Percentiles rank a stretch among this genome's conserved stretches.
Conservation (phyloP, 1,284 basidiomycete genomes). For the Inonotus hispidus region DNA sequence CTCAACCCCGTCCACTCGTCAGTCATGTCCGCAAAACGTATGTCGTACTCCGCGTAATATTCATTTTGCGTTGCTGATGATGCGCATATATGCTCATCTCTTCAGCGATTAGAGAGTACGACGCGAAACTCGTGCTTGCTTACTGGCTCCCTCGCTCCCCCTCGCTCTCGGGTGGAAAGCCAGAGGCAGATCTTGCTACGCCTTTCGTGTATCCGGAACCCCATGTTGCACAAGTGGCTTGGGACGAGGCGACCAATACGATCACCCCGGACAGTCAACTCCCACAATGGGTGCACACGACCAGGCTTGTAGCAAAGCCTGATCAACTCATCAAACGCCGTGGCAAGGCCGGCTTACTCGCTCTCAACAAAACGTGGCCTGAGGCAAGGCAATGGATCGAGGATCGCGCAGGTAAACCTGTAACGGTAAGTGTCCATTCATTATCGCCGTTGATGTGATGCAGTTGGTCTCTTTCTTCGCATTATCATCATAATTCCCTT, state of each 20-base stretch:
- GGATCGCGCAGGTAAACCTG: conserved; percentile 88
- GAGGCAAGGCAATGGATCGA: conserved; percentile 85
- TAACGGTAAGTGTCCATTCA: conserved; percentile 55
- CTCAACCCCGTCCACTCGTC: background rate
- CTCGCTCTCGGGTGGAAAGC: conserved; percentile 36
- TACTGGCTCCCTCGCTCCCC: conserved; percentile 92
- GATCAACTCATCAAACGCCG: conserved; percentile 99
- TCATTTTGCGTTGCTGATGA: background rate
- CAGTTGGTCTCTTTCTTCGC: background rate
- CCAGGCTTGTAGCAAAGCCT: conserved; percentile 89
- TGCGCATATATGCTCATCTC: conserved; percentile 12
- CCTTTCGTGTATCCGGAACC: conserved; percentile 63
- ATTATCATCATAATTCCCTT: background rate
- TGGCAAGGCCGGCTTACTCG: conserved; percentile 94
- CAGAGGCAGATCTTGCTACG: conserved; percentile 45
- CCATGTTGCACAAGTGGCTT: conserved; percentile 78
- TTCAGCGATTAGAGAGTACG: conserved; percentile 87
- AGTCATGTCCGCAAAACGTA: conserved; percentile 19
- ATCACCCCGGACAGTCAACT: conserved; percentile 77
- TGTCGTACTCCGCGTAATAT: background rate
- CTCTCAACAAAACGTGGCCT: conserved; percentile 90
- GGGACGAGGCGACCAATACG: conserved; percentile 78
- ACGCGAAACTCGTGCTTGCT: conserved; percentile 89
- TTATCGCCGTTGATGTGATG: background rate
- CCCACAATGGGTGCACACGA: conserved; percentile 80